Conservation (phyloP, 257 asterid species). For the Cynanchum wilfordii region DNA sequence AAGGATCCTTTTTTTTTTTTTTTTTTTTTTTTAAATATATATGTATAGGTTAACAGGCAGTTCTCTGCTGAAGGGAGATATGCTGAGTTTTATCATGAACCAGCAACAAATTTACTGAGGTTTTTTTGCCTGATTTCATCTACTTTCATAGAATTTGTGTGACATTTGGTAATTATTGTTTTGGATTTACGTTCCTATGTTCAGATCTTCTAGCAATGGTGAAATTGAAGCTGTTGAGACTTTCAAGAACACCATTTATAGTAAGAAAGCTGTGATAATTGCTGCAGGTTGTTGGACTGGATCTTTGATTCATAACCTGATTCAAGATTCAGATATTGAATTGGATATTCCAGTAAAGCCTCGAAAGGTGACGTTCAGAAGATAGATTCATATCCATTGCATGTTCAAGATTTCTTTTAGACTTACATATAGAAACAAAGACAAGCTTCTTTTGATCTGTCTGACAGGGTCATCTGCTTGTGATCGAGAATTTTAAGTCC, state of each 20-base stretch:
- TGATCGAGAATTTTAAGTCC: conserved; percentile 64
- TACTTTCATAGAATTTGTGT: not conserved
- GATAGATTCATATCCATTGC: not conserved
- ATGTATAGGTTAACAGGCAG: conserved; percentile 53
- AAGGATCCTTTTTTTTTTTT: conserved; percentile 15
- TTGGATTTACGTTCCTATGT: not conserved
- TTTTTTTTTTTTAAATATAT: too few relatives aligned
- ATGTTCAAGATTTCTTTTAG: conserved; percentile 10
- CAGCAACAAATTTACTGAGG: conserved; percentile 71
- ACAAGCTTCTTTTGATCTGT: conserved; percentile 21
- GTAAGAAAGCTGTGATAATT: conserved; percentile 72
- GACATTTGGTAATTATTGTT: not conserved
- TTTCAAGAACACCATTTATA: conserved; percentile 48
- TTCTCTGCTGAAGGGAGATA: conserved; percentile 83
- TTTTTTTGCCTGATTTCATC: conserved; percentile 21
- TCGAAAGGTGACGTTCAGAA: conserved; percentile 62
- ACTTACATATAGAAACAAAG: not conserved
- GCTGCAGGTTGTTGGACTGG: conserved; percentile 99
- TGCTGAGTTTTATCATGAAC: conserved; percentile 84
- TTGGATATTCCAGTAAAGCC: conserved; percentile 80
- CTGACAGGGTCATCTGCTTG: conserved; percentile 82
- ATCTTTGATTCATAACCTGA: conserved; percentile 53
- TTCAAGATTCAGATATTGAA: conserved; percentile 41
- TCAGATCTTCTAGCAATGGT: conserved; percentile 61
- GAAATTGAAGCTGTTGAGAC: conserved; percentile 79